These are phyloP conservation scores for Mycena indigotica DNA, from an alignment of 768 basidiomycete genomes.

Conservation along the genomic window DNA sequence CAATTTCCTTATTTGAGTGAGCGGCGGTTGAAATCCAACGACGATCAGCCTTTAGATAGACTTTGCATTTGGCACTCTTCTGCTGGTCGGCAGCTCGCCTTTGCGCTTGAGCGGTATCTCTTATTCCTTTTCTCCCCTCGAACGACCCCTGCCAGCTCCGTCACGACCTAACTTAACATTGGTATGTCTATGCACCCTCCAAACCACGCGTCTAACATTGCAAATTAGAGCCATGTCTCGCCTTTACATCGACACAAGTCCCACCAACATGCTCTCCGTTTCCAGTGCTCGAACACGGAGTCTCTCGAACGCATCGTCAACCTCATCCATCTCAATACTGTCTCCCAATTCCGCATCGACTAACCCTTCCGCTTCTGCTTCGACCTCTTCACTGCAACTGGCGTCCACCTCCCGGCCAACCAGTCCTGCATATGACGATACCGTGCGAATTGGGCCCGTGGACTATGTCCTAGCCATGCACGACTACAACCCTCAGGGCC, in stretches of 20 bases:
- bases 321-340: slow-evolving; percentile 57
- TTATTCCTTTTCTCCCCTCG: not conserved
- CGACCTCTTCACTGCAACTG: slow-evolving; percentile 51
- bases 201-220: slow-evolving; percentile 12
- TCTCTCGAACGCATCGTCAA: slow-evolving; percentile 56
- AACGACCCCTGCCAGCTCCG: not conserved
- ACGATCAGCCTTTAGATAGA: not conserved
- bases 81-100: not conserved
- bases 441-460: slow-evolving; percentile 43
- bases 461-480: slow-evolving; percentile 93
- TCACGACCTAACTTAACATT: not conserved
- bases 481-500: slow-evolving; percentile 76
- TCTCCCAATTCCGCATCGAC: slow-evolving; percentile 58
- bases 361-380: slow-evolving; percentile 46
- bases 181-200: not conserved
- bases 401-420: slow-evolving; percentile 43
- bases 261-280: slow-evolving; percentile 32
- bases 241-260: slow-evolving; percentile 30
- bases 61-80: not conserved
- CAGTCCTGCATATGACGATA: slow-evolving; percentile 50
- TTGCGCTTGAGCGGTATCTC: not conserved
- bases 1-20: not conserved
- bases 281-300: slow-evolving; percentile 46
- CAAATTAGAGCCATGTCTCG: slow-evolving; percentile 27
- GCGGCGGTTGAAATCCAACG: not conserved